phyloP scores from a whole-genome alignment of 1,284 basidiomycete species.

The Pseudozyma pruni region DNA sequence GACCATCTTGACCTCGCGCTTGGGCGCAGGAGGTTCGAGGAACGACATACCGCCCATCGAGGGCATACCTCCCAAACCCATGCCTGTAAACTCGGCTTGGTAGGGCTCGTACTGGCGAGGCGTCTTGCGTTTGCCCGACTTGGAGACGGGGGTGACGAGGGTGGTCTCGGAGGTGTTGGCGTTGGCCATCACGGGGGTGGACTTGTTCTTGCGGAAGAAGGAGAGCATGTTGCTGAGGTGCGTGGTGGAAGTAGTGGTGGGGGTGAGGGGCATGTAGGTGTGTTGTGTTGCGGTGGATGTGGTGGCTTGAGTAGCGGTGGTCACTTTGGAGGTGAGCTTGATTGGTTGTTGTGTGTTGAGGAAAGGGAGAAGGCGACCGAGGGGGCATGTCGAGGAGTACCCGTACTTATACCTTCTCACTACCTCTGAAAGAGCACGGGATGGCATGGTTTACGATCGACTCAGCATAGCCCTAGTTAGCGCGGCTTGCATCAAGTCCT shows the following conservation, averaged over 20 bases:
- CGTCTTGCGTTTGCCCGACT: conserved; percentile 9
- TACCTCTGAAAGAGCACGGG: too few relatives aligned
- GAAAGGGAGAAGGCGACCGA: not conserved
- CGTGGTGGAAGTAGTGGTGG: conserved; percentile 3
- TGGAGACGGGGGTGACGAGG: conserved; percentile 14
- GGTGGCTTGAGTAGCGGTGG: conserved; percentile 4
- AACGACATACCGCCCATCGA: conserved; percentile 17
- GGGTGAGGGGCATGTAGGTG: conserved; percentile 5
- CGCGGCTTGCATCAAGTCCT: too few relatives aligned
- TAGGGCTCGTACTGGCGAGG: conserved; percentile 11
- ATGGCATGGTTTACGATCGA: not conserved
- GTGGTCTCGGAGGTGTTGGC: conserved; percentile 42
- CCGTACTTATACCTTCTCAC: too few relatives aligned
- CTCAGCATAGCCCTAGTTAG: too few relatives aligned
- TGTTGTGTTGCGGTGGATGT: not conserved
- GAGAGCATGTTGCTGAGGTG: conserved; percentile 28
- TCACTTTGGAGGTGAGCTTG: not conserved
- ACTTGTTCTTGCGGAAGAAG: conserved; percentile 37
- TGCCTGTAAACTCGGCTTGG: conserved; percentile 32
- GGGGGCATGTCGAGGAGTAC: not conserved
- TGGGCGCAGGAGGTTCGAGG: conserved; percentile 10
- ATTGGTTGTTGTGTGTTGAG: conserved; percentile 1
- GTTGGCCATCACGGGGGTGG: conserved; percentile 21
- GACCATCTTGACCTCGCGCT: conserved; percentile 10
- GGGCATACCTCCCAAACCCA: conserved; percentile 26